Base-by-base conservation (phyloP, 306 rosid species). In the Prunus salicina region DNA sequence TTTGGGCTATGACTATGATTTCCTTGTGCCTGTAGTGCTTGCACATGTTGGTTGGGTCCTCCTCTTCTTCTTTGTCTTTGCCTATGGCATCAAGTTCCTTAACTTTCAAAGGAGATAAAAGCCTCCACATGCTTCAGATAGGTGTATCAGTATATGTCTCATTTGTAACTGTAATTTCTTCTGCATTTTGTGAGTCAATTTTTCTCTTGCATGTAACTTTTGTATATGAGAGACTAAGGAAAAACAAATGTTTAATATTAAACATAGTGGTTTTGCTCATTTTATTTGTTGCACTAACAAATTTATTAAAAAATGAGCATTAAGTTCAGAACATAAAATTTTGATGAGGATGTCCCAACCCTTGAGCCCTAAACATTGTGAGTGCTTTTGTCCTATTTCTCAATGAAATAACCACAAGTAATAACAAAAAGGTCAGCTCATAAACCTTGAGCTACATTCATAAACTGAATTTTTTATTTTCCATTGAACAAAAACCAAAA, bases 41-140 rank as follows among this genome's bases (percentile, higher is more conserved):
- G 84, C 74, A 27, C 84, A 81, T 72, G 43, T 76, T 13, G 84
- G 74, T 22, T 81, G 84, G 84, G 84, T 81, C 4, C 71, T 81
- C 20, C 16, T 71, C 58, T 76, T 71, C 84, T 81, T 81, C 81
- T 76, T 81, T 11, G 73, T 70, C 47, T 81, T 81, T 71, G 81
- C 81, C 71, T 81, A 81, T 18, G 77, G 84, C 62, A 81, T 81
- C 81, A 81, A 52, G 75, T 76, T 64, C 74, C 81, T 81, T 6
- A 81, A 81, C 81, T 81, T 76, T 77, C 84, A 81, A 41, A 65
- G 58, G 71, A 76, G 81, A 72, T 57, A 63, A 18, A 61, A 27
- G 12, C 34, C n/a, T n/a, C n/a, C 43, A 62, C 22, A 11, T 55
- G 27, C 61, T 9, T 55, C 22, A 22, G 1, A 18, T 52, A 7